phyloP scores from a whole-genome alignment of 345 rosid species.

The Rhodamnia rubescens region DNA sequence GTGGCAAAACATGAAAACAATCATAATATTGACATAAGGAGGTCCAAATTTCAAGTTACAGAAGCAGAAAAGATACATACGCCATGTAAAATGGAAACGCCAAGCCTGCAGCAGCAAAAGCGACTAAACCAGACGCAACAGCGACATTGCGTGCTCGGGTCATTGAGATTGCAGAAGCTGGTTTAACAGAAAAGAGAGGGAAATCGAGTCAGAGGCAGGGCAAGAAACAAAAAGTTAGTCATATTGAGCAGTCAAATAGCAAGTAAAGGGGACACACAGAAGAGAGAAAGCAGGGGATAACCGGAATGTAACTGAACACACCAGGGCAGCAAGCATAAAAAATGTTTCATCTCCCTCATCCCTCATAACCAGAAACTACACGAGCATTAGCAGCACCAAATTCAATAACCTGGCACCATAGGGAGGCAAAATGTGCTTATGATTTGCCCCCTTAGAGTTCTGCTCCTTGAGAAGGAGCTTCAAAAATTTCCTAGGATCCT shows the following conservation, averaged over 20 bases:
- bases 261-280: background rate
- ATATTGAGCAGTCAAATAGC: background rate
- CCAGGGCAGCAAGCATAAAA: background rate
- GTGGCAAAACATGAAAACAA: background rate
- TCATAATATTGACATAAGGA: background rate
- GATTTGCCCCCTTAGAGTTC: no score
- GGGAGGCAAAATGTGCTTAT: no score
- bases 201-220: background rate
- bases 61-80: constrained; percentile 25
- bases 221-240: background rate
- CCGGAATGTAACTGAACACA: background rate
- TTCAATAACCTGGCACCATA: background rate
- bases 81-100: constrained; percentile 91
- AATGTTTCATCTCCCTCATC: background rate
- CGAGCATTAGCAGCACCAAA: background rate
- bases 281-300: background rate
- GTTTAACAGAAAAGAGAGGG: constrained; percentile 1
- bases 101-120: constrained; percentile 75
- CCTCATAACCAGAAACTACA: background rate
- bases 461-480: background rate
- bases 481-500: background rate
- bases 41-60: background rate
- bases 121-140: constrained; percentile 70
- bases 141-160: constrained; percentile 42
- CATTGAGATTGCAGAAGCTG: constrained; percentile 20